A percentile compares a stretch with the other conserved stretches of the same genome.
phyloP scores from a whole-genome alignment of 805 yeast species.

The Candida taoyuanica region DNA sequence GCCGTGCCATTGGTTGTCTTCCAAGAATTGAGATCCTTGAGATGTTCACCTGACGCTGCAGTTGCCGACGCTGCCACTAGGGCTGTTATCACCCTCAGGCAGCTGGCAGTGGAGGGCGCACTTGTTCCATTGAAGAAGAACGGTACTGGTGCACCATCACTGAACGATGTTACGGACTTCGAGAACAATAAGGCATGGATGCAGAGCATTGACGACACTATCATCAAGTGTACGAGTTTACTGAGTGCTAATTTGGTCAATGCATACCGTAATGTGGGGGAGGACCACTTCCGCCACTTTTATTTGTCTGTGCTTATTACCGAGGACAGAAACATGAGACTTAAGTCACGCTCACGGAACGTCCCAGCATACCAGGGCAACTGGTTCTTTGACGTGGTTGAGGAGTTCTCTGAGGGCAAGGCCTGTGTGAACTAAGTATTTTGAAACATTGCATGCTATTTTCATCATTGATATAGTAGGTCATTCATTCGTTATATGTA shows the following conservation, averaged over 20 bases:
- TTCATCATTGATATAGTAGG: background rate
- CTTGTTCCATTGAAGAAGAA: slow-evolving; percentile 62
- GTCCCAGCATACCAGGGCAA: slow-evolving; percentile 51
- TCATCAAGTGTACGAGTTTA: slow-evolving; percentile 21
- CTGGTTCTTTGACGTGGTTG: slow-evolving; percentile 55
- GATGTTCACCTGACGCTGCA: slow-evolving; percentile 67
- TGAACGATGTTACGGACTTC: slow-evolving; percentile 70
- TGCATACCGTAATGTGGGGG: slow-evolving; percentile 4
- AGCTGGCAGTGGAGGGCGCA: slow-evolving; percentile 51
- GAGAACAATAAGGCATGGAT: slow-evolving; percentile 73
- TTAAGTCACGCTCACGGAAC: slow-evolving; percentile 57
- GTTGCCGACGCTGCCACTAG: slow-evolving; percentile 79
- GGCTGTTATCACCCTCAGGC: slow-evolving; percentile 70
- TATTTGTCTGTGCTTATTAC: slow-evolving; percentile 50
- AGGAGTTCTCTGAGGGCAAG: slow-evolving; percentile 38
- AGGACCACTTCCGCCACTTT: slow-evolving; percentile 9
- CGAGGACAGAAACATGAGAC: slow-evolving; percentile 69
- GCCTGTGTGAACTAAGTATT: slow-evolving; percentile 41
- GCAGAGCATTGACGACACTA: slow-evolving; percentile 61
- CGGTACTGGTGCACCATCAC: slow-evolving; percentile 61
- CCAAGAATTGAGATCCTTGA: slow-evolving; percentile 67
- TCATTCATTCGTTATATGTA: background rate
- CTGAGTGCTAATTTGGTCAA: slow-evolving; percentile 2
- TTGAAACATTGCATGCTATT: slow-evolving; percentile 2
- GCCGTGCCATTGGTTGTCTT: slow-evolving; percentile 72